phyloP scores from a whole-genome alignment of 805 yeast species.

The Metschnikowia borealis region DNA sequence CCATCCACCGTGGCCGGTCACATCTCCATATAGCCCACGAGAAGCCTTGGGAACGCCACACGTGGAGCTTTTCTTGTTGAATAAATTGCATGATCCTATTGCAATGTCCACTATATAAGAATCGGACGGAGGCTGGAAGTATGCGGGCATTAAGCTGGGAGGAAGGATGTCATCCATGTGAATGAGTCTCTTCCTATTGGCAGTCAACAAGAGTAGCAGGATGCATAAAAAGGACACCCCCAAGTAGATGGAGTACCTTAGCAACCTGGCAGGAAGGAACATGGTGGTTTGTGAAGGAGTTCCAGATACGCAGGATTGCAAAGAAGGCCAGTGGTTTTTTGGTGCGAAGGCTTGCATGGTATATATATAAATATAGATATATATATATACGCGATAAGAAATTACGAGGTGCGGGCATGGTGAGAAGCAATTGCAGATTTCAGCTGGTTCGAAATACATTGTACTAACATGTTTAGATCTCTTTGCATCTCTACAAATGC shows the following conservation, averaged over 20 bases:
- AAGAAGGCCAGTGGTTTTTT: not conserved
- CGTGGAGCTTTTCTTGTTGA: constrained; percentile 6
- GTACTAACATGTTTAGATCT: too few relatives aligned
- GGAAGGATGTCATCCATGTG: constrained; percentile 17
- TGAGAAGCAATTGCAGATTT: too few relatives aligned
- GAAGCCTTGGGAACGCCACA: constrained; percentile 14
- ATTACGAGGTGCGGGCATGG: not conserved
- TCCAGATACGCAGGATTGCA: not conserved
- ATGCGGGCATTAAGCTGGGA: constrained; percentile 28
- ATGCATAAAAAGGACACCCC: constrained; percentile 17
- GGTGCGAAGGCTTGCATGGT: not conserved
- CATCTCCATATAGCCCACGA: constrained; percentile 15
- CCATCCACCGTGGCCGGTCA: constrained; percentile 33
- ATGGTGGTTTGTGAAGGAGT: constrained; percentile 3
- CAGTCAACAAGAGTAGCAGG: constrained; percentile 27
- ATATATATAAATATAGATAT: too few relatives aligned
- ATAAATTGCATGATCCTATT: constrained; percentile 29
- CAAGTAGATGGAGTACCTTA: constrained; percentile 24
- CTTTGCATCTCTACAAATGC: too few relatives aligned
- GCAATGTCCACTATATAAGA: constrained; percentile 39
- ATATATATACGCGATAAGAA: not conserved
- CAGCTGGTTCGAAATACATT: too few relatives aligned
- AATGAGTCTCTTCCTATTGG: constrained; percentile 39
- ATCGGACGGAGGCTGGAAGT: constrained; percentile 41
- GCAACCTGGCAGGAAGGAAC: constrained; percentile 30